A percentile compares a stretch with the other conserved stretches of the same genome.
Conservation (phyloP, 352 stramenopile species). For the Saprolegnia diclina region DNA sequence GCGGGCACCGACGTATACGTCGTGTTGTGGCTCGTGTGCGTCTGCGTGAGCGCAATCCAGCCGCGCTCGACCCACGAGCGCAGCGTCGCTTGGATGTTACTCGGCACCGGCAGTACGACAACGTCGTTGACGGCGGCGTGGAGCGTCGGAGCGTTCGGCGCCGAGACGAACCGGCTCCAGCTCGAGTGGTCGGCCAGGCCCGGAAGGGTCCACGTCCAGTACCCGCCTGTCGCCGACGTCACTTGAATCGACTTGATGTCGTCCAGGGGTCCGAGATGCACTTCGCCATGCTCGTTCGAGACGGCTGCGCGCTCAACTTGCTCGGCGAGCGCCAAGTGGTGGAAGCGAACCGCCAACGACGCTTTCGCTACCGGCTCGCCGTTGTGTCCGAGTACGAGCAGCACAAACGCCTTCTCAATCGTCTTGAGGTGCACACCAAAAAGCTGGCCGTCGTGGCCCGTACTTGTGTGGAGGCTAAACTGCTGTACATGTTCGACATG, state of each 20-base stretch:
- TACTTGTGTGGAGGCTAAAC: slow-evolving; percentile 37
- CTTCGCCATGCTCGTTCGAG: slow-evolving; percentile 34
- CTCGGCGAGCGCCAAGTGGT: slow-evolving; percentile 32
- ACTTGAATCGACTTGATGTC: slow-evolving; percentile 29
- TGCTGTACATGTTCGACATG: slow-evolving; percentile 32
- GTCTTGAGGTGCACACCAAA: slow-evolving; percentile 32
- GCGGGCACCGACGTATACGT: neutral
- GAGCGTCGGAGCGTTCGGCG: neutral
- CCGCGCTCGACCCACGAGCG: neutral
- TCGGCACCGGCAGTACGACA: neutral
- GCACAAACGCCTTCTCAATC: slow-evolving; percentile 30
- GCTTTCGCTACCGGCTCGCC: slow-evolving; percentile 38
- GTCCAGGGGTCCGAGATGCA: slow-evolving; percentile 37
- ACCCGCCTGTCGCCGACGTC: slow-evolving; percentile 16
- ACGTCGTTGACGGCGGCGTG: neutral
- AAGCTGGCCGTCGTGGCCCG: slow-evolving; percentile 36
- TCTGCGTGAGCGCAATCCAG: neutral
- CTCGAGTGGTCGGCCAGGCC: neutral
- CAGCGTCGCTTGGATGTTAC: neutral
- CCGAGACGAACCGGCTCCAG: neutral
- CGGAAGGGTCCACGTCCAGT: slow-evolving; percentile 43
- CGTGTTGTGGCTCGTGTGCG: neutral
- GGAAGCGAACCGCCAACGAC: slow-evolving; percentile 28
- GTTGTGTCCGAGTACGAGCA: slow-evolving; percentile 47
- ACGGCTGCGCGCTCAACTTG: slow-evolving; percentile 30